phyloP scores from a whole-genome alignment of 257 asterid species.

The Thymus mandschuricus region DNA sequence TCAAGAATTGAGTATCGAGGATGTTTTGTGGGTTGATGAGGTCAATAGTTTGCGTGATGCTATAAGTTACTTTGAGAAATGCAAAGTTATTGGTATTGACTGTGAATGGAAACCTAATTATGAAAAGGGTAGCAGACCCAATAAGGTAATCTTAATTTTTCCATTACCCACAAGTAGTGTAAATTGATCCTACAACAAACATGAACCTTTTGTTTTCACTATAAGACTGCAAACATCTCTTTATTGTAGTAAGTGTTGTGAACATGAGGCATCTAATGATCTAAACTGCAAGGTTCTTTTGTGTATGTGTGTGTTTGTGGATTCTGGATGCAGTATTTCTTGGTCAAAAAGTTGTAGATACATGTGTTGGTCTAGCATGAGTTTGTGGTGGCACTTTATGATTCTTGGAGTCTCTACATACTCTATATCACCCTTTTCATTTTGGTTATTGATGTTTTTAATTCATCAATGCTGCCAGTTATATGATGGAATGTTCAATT shows the following conservation, averaged over 20 bases:
- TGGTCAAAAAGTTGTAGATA: background rate
- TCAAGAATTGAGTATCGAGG: slow-evolving; percentile 69
- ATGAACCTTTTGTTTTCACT: background rate
- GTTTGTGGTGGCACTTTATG: background rate
- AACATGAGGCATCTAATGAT: slow-evolving; percentile 17
- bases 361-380: background rate
- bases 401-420: background rate
- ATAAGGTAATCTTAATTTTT: slow-evolving; percentile 56
- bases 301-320: background rate
- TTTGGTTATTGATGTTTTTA: background rate
- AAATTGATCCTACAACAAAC: slow-evolving; percentile 7
- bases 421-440: background rate
- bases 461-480: background rate
- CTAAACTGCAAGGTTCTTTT: background rate
- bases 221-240: background rate
- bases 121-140: slow-evolving; percentile 73
- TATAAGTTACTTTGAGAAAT: slow-evolving; percentile 62
- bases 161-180: slow-evolving; percentile 18
- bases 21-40: slow-evolving; percentile 85
- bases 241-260: background rate
- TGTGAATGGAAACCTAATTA: slow-evolving; percentile 97
- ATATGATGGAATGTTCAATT: background rate
- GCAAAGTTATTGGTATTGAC: slow-evolving; percentile 87
- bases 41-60: slow-evolving; percentile 59
- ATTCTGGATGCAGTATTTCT: slow-evolving; percentile 6